Evolutionary conservation across 2,329 filamentous ascomycete genomes (phyloP).

Genomic region (Fusarium fracticaudum): DNA sequence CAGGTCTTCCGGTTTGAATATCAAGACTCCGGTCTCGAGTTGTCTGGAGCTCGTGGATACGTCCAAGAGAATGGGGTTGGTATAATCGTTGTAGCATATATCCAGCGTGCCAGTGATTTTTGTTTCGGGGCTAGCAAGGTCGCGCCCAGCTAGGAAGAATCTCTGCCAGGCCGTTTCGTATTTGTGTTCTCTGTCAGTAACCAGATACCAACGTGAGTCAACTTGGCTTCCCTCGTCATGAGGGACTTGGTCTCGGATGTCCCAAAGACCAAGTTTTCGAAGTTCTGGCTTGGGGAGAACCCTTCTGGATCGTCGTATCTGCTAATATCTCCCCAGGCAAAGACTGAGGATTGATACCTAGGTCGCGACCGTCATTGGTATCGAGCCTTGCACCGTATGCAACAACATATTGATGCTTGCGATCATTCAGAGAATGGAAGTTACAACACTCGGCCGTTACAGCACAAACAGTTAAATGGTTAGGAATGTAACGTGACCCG

Average conservation of each 20-base stretch:
- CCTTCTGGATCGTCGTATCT: neutral
- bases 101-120: neutral
- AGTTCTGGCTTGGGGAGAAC: neutral
- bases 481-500: no score
- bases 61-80: neutral
- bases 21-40: neutral
- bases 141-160: neutral
- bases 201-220: neutral
- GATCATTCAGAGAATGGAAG: no score
- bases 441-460: no score
- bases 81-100: neutral
- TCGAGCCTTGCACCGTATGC: no score
- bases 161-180: neutral
- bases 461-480: no score
- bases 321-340: neutral
- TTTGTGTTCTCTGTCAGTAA: neutral
- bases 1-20: neutral
- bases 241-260: neutral
- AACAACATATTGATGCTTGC: no score
- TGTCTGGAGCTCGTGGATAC: neutral
- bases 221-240: neutral
- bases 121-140: neutral
- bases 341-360: no score
- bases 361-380: no score
- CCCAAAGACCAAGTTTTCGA: neutral